Conservation (phyloP, 768 basidiomycete genomes). For the Neoboletus brunneissimus region DNA sequence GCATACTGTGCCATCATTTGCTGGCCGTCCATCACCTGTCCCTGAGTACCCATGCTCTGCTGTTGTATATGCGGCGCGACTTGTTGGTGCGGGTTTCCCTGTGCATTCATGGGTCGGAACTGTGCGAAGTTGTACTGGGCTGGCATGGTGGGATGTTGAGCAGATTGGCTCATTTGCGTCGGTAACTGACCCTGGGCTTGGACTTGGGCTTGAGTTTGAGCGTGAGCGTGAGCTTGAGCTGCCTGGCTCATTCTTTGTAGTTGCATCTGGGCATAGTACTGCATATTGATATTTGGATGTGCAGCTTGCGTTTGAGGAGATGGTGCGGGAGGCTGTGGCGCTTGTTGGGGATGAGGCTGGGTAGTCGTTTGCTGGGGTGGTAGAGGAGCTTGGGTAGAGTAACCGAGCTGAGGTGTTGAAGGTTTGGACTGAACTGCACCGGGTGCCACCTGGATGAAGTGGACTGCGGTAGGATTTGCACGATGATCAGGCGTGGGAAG, state of each 20-base stretch:
- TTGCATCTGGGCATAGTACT: constrained; percentile 19
- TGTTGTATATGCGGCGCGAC: constrained; percentile 24
- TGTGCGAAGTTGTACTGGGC: constrained; percentile 37
- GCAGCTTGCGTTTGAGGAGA: constrained; percentile 22
- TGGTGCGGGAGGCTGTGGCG: constrained; percentile 21
- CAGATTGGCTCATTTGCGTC: constrained; percentile 22
- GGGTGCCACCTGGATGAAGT: constrained; percentile 29
- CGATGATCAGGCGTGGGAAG: constrained; percentile 27
- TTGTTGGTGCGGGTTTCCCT: constrained; percentile 28
- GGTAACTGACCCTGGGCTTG: constrained; percentile 27
- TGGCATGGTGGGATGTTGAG: constrained; percentile 26
- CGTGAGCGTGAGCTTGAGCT: constrained; percentile 19
- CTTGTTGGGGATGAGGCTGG: constrained; percentile 24
- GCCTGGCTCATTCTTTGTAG: constrained; percentile 20
- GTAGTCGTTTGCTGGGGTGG: constrained; percentile 20
- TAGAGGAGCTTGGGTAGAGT: constrained; percentile 19
- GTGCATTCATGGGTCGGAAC: constrained; percentile 31
- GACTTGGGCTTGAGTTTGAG: constrained; percentile 20
- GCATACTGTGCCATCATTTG: constrained; percentile 31
- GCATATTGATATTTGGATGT: constrained; percentile 15
- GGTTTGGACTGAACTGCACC: constrained; percentile 26
- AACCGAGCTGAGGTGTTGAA: constrained; percentile 29
- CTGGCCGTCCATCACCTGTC: constrained; percentile 24
- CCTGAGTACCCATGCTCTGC: constrained; percentile 26
- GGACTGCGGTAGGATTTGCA: constrained; percentile 17